Percentiles rank a stretch among this genome's conserved stretches.
Conservation (phyloP, 2,329 filamentous ascomycete species). For the Cladosporium halotolerans region DNA sequence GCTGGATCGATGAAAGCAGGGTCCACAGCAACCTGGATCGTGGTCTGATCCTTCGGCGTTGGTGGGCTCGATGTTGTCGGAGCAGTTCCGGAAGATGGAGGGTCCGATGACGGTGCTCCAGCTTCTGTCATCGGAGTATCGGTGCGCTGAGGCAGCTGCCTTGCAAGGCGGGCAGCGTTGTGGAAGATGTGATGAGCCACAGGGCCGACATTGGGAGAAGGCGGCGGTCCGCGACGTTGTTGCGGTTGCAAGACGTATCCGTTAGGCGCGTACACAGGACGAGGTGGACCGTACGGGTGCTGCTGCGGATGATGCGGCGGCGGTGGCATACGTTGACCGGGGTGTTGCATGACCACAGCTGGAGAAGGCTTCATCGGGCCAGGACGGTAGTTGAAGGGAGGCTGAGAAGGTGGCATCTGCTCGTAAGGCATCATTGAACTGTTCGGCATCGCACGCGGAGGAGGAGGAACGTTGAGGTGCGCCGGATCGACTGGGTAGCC, state of each 20-base stretch:
- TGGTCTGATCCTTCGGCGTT: constrained; percentile 35
- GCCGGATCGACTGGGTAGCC: constrained; percentile 19
- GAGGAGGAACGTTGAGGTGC: constrained; percentile 23
- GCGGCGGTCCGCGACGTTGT: constrained; percentile 20
- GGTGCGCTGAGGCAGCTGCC: constrained; percentile 26
- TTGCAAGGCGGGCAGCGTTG: constrained; percentile 29
- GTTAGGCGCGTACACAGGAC: constrained; percentile 1
- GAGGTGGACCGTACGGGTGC: constrained; percentile 17
- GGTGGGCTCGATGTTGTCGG: constrained; percentile 34
- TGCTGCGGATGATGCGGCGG: constrained; percentile 13
- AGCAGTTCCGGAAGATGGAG: constrained; percentile 33
- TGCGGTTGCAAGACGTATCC: constrained; percentile 9
- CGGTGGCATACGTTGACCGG: constrained; percentile 14
- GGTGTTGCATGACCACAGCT: constrained; percentile 17
- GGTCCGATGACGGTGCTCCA: constrained; percentile 39
- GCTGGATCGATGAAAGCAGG: constrained; percentile 31
- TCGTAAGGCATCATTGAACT: constrained; percentile 22
- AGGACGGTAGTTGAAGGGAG: constrained; percentile 24
- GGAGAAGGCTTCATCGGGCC: constrained; percentile 20
- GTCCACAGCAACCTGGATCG: constrained; percentile 31
- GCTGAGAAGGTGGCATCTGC: constrained; percentile 11
- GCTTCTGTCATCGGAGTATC: constrained; percentile 34
- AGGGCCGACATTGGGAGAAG: constrained; percentile 19
- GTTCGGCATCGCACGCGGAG: constrained; percentile 21
- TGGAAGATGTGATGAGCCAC: constrained; percentile 30